A percentile compares a stretch with the other conserved stretches of the same genome.
Conservation (phyloP, 129 eudicot species). For the Apium graveolens region DNA sequence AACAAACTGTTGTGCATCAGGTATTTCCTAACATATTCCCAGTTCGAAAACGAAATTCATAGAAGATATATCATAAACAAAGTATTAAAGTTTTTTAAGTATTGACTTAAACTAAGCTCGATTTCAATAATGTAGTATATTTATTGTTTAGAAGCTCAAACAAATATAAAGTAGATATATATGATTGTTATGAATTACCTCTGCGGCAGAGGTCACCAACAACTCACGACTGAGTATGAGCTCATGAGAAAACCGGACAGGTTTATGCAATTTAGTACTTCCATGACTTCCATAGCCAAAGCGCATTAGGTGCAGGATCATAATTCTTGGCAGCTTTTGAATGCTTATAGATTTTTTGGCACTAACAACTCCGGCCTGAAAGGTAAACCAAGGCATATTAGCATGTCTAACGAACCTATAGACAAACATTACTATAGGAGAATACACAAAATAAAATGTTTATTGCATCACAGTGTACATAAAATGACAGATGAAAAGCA, state of each 20-base stretch:
- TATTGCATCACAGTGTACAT: background rate
- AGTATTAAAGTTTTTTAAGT: background rate
- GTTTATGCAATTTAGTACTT: conserved; percentile 79
- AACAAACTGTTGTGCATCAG: too few species aligned
- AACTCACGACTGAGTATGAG: conserved; percentile 61
- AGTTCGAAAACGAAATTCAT: background rate
- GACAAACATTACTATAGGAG: background rate
- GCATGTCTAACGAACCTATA: conserved; percentile 1
- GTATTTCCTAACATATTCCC: background rate
- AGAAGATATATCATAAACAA: background rate
- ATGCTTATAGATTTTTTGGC: conserved; percentile 79
- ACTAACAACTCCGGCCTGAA: conserved; percentile 72
- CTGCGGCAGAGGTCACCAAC: conserved; percentile 57
- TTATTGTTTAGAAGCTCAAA: background rate
- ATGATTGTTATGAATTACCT: conserved; percentile 35
- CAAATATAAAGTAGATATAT: background rate
- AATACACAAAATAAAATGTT: background rate
- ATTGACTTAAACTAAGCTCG: background rate
- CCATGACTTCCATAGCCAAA: conserved; percentile 78
- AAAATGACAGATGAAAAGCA: background rate
- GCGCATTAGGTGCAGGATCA: conserved; percentile 85
- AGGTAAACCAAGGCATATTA: conserved; percentile 9
- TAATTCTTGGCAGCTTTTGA: conserved; percentile 70
- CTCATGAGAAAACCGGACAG: conserved; percentile 79
- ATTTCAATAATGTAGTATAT: background rate